Evolutionary conservation across 2,329 filamentous ascomycete genomes (phyloP).

Genomic region (Alternaria tenuissima): DNA sequence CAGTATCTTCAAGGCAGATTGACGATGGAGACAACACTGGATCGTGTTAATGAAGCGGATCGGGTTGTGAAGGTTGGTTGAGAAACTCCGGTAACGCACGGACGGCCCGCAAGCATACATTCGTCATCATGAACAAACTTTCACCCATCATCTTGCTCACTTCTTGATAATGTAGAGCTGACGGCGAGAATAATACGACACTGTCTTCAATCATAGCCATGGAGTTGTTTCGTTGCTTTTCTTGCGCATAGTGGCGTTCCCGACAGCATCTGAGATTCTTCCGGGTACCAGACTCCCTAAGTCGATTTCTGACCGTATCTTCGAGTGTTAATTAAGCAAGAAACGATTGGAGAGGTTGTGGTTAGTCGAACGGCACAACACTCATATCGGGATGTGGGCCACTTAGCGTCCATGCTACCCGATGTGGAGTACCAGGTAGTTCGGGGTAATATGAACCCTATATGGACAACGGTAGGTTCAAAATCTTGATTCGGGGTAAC

Average conservation of each 20-base stretch:
- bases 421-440: not conserved
- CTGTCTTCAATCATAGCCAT: no score
- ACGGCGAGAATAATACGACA: no score
- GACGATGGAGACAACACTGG: no score
- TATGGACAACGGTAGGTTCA: not conserved
- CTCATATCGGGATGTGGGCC: not conserved
- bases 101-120: not conserved
- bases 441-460: not conserved
- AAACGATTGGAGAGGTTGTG: not conserved
- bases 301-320: no score
- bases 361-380: not conserved
- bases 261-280: no score
- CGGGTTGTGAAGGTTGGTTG: not conserved
- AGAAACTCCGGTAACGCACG: not conserved
- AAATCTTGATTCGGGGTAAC: not conserved
- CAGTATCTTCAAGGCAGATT: no score
- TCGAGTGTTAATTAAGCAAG: no score
- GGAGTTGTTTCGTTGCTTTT: no score
- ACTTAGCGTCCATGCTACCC: not conserved
- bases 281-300: no score
- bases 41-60: no score
- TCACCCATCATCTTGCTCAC: not conserved
- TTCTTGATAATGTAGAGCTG: no score
- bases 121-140: not conserved
- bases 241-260: no score